Percentiles rank a stretch among this genome's conserved stretches.
Evolutionary conservation across 768 basidiomycete species (phyloP).

Genomic region (Cystofilobasidium bisporidii): DNA sequence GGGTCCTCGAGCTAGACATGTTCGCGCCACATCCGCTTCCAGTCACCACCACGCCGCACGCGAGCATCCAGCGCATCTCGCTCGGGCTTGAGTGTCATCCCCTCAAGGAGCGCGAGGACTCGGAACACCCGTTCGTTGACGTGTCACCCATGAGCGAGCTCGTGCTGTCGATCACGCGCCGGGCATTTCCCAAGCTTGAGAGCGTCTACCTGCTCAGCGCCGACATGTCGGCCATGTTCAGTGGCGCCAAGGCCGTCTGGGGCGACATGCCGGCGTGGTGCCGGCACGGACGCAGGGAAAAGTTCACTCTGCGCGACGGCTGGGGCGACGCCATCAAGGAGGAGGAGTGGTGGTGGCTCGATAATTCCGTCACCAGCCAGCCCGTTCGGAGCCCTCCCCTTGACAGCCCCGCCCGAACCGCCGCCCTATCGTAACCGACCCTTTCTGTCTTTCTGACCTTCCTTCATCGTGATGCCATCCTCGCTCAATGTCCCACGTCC

Average conservation of each 20-base stretch:
- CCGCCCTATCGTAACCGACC: neutral
- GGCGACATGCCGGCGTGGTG: neutral
- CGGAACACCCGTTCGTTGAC: neutral
- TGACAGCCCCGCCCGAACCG: neutral
- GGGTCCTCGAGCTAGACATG: slow-evolving; percentile 22
- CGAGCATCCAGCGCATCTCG: neutral
- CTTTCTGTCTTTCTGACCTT: neutral
- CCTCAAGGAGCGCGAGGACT: slow-evolving; percentile 8
- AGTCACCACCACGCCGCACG: neutral
- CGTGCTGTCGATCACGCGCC: neutral
- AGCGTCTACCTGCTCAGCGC: slow-evolving; percentile 5
- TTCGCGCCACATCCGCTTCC: slow-evolving; percentile 16
- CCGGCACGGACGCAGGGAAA: neutral
- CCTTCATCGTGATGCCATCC: too few species aligned
- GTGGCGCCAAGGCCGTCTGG: neutral
- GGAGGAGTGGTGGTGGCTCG: slow-evolving; percentile 6
- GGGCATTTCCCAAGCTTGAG: slow-evolving; percentile 18
- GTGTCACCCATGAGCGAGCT: slow-evolving; percentile 12
- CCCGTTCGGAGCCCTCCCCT: neutral
- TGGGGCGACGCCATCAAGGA: neutral
- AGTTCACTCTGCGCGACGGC: neutral
- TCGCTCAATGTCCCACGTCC: too few species aligned
- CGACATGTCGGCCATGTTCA: slow-evolving; percentile 13
- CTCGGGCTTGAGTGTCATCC: slow-evolving; percentile 19
- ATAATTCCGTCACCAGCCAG: neutral